phyloP scores from a whole-genome alignment of 2,329 filamentous ascomycete species.

The Fusarium sulawesiense region DNA sequence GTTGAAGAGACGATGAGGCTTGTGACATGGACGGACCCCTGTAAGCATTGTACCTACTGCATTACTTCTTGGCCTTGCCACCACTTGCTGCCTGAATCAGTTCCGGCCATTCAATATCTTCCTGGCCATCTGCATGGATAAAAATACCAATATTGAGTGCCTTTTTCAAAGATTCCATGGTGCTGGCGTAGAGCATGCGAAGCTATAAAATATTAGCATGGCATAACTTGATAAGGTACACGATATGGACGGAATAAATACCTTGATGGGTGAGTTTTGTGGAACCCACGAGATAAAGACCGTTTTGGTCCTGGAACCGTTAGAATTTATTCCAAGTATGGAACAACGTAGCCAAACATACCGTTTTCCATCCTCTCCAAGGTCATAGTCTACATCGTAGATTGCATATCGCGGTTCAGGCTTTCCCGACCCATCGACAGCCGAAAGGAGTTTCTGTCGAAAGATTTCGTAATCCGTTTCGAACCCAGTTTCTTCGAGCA shows the following conservation, averaged over 20 bases:
- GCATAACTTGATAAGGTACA: neutral
- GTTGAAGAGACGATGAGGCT: neutral
- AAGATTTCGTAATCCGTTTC: slow-evolving; percentile 28
- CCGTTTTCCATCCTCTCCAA: slow-evolving; percentile 37
- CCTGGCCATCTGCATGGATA: slow-evolving; percentile 29
- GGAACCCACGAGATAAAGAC: slow-evolving; percentile 41
- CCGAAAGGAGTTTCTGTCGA: slow-evolving; percentile 24
- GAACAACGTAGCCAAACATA: rapidly evolving
- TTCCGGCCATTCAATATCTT: slow-evolving; percentile 27
- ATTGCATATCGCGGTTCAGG: slow-evolving; percentile 30
- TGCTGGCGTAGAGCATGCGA: slow-evolving; percentile 40
- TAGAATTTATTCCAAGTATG: neutral
- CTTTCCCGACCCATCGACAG: slow-evolving; percentile 15
- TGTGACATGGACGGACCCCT: neutral
- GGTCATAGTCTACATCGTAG: slow-evolving; percentile 36
- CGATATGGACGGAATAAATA: neutral
- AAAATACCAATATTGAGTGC: slow-evolving; percentile 29
- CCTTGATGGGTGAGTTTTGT: slow-evolving; percentile 26
- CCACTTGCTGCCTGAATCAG: slow-evolving; percentile 24
- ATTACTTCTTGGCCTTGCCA: slow-evolving; percentile 17
- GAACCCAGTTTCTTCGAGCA: slow-evolving; percentile 24
- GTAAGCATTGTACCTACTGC: neutral
- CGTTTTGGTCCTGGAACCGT: slow-evolving; percentile 18
- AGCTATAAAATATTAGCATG: neutral
- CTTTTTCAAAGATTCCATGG: slow-evolving; percentile 37